Base-by-base conservation (phyloP, 2,329 filamentous ascomycete species). In the Fusarium graminum region DNA sequence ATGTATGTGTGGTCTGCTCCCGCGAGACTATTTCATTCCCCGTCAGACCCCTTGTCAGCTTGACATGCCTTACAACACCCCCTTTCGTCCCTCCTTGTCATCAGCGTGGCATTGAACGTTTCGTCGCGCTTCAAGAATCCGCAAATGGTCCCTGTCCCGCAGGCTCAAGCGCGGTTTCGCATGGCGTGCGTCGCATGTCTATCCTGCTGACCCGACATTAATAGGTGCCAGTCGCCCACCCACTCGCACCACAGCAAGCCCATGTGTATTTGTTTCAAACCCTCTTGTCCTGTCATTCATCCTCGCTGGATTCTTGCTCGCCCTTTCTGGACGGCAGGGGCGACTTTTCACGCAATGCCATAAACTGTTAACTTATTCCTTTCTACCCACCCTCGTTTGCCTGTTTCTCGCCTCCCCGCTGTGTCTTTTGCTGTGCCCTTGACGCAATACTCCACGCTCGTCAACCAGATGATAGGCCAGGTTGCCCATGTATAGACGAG, bases 101-200 rank as follows among this genome's bases (percentile, higher is more conserved):
- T 69, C 69, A 66, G 63, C 68, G 69, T 72, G 69, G 69, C 69
- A 72, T 72, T 69, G 59, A 67, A 71, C 67, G 58, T 72, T 55
- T 66, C 61, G 53, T 68, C 63, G 56, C 62, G 68, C 69, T 64
- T 55, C 52, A 67, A 56, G 54, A 63, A 53, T 38, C 63, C 58
- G 66, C 42, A 60, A 66, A 52, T 64, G 65, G 60, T 58, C 68
- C 51, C 58, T 56, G 68, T 60, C 61, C 66, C 57, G 68, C 68
- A 68, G 32, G 39, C 63, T 69, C 65, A 68, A 71, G 70, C 65
- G 59, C 59, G 59, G 59, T 58, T 66, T 68, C 54, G 59, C 54
- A 62, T 63, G 56, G 63, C 62, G 59, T 69, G 49, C 63, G 71
- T 70, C 62, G 68, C 65, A 69, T 68, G 61, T 71, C 60, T 59